Percentiles rank a stretch among this genome's conserved stretches.
Conservation (phyloP, 768 basidiomycete species). For the Mycena haematopus region DNA sequence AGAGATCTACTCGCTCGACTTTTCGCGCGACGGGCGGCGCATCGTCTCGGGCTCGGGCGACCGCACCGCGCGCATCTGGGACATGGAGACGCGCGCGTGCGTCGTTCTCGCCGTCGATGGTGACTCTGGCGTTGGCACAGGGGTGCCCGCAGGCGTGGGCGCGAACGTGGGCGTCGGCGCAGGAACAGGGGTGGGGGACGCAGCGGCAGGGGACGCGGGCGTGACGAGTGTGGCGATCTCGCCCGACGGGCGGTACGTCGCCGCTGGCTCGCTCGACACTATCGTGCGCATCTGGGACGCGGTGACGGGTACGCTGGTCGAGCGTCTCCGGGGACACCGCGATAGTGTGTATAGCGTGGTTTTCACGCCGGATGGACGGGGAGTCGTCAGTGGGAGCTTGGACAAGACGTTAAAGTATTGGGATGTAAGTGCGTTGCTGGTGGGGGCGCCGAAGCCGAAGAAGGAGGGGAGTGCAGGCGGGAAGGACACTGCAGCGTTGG, state of each 20-base stretch:
- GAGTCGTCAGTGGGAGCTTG: constrained; percentile 89
- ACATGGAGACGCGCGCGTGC: constrained; percentile 32
- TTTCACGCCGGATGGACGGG: constrained; percentile 92
- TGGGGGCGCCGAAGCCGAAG: constrained; percentile 55
- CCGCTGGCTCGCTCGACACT: constrained; percentile 55
- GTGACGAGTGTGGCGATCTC: constrained; percentile 69
- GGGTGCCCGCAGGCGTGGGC: too few relatives aligned
- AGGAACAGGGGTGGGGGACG: constrained; percentile 27
- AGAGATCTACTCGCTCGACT: constrained; percentile 94
- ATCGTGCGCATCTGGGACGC: constrained; percentile 76
- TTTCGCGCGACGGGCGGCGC: constrained; percentile 74
- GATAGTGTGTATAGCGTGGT: constrained; percentile 90
- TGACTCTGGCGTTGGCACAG: constrained; percentile 1
- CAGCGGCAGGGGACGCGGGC: constrained; percentile 47
- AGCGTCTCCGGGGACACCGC: constrained; percentile 76
- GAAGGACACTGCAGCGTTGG: constrained; percentile 62
- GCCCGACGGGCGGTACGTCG: constrained; percentile 61
- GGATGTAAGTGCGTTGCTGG: constrained; percentile 76
- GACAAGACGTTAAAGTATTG: constrained; percentile 90
- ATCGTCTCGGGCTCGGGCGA: constrained; percentile 84
- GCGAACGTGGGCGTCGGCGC: background rate
- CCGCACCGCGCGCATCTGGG: constrained; percentile 41
- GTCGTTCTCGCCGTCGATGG: constrained; percentile 32
- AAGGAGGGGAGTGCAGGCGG: constrained; percentile 50
- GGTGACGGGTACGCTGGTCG: constrained; percentile 62